Percentiles rank a stretch among this genome's conserved stretches.
These are phyloP conservation scores for Phytophthora kernoviae DNA, from an alignment of 352 stramenopile genomes.

Conservation along the genomic window DNA sequence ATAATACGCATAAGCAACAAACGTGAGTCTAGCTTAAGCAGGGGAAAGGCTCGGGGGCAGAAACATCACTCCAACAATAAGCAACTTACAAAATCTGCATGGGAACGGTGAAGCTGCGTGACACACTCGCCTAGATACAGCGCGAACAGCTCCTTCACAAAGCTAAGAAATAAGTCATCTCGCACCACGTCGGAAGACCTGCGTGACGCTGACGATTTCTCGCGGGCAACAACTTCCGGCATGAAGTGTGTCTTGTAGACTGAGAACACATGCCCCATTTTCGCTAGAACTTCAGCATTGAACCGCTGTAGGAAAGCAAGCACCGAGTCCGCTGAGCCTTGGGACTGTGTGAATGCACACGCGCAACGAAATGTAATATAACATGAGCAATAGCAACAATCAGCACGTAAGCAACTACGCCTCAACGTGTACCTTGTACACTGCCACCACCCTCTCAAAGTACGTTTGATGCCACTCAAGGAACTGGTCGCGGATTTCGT, in stretches of 20 bases:
- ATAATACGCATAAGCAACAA: conserved; percentile 8
- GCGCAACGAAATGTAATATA: not conserved
- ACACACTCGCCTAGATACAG: conserved; percentile 59
- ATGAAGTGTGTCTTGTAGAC: conserved; percentile 76
- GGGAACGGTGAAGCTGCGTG: conserved; percentile 55
- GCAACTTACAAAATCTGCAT: conserved; percentile 63
- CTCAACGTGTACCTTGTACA: conserved; percentile 48
- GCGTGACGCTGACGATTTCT: conserved; percentile 37
- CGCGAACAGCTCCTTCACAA: conserved; percentile 71
- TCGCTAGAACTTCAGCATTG: conserved; percentile 53
- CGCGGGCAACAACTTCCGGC: conserved; percentile 47
- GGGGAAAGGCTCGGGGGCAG: too few species aligned
- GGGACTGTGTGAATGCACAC: conserved; percentile 25
- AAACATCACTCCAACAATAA: not conserved
- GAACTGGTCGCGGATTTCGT: conserved; percentile 85
- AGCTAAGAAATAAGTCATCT: conserved; percentile 73
- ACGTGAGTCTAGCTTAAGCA: too few species aligned
- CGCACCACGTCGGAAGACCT: conserved; percentile 50
- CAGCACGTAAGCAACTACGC: not conserved
- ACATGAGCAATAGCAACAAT: not conserved
- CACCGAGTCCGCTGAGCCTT: conserved; percentile 46
- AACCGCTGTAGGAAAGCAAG: conserved; percentile 62
- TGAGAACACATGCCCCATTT: conserved; percentile 59
- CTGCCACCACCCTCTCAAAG: conserved; percentile 59
- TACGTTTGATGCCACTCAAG: conserved; percentile 82